Evolutionary conservation across 169 alveolate genomes (phyloP).

Genomic region (Plasmodium cynomolgi): DNA sequence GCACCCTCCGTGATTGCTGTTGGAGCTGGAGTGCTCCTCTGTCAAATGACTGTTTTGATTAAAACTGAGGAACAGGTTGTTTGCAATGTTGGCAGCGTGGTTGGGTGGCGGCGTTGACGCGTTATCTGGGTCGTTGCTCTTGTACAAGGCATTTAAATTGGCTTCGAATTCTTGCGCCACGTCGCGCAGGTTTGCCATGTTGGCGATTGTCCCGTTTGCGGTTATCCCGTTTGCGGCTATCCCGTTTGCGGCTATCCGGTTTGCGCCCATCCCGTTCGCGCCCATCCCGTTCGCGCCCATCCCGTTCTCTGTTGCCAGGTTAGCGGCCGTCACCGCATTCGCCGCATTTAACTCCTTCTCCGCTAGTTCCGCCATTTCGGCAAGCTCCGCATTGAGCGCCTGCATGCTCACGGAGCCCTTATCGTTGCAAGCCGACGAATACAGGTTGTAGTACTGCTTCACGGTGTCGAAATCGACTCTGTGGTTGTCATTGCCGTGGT

Average conservation of each 20-base stretch:
- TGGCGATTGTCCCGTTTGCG: not conserved
- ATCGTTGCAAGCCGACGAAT: slow-evolving; percentile 7
- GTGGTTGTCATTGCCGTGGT: not conserved
- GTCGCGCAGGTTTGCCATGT: not conserved
- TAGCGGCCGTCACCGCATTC: not conserved
- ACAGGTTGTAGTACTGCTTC: slow-evolving; percentile 44
- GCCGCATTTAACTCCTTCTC: not conserved
- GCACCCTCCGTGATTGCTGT: not conserved
- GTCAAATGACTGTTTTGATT: slow-evolving; percentile 3
- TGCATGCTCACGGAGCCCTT: not conserved
- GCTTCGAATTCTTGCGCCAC: not conserved
- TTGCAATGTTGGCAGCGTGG: not conserved
- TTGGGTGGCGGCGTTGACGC: not conserved
- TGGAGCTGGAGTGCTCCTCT: slow-evolving; percentile 4
- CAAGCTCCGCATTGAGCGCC: not conserved
- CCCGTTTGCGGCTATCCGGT: no score
- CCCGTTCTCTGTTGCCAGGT: not conserved
- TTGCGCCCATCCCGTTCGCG: not conserved
- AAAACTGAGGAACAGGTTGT: slow-evolving; percentile 11
- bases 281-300: no score
- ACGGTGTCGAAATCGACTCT: slow-evolving; percentile 22
- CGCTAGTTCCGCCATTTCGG: not conserved
- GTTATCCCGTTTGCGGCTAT: no score
- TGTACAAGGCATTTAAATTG: slow-evolving; percentile 15
- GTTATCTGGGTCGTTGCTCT: not conserved